Evolutionary conservation across 2,329 filamentous ascomycete species (phyloP), one percentile per base, ranked within the genome.

Genomic region (Scedosporium minutisporum): DNA sequence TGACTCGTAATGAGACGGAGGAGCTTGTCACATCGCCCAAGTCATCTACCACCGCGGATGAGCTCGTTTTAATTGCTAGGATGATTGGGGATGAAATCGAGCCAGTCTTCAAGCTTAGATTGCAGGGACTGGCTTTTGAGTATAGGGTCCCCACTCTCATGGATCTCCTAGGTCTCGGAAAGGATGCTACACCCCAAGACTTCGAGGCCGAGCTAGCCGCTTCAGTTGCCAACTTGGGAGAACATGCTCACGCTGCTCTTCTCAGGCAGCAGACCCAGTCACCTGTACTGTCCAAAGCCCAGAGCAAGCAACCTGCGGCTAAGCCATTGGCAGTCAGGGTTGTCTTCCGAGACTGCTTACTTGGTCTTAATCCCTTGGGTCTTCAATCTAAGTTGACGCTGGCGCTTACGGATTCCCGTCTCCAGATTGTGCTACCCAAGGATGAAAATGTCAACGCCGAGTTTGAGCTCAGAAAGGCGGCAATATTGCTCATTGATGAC

Each of bases 11-110:
- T 67, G 77, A 80, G 1, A 78, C 77, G 0, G 90, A 96, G 70
- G 83, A 90, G 57, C 77, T 99, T 12, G 69, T 97, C 4, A 86
- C 86, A 48, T 85, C 80, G 21, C 68, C 70, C 12, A 58, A 67
- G 10, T 69, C 41, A 21, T 46, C 70, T n/a, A 67, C 68, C 6
- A 65, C 69, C n/a, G 58, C 68, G 48, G 71, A 67, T 18, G 71
- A 72, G 4, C 75, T 76, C 1, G 90, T 93, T 66, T 73, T 97
- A 61, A 96, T 96, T 87, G 85, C 90, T 64, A 85, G 95, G 59
- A 89, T 96, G 76, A 90, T 99, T 66, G 91, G 91, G 0, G 93
- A 97, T 71, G 93, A 97, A 71, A 90, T 96, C 76, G 93, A 97
- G 66, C 93, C 96, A 0, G 87, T 91, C 6, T 79, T 97, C 67